These are phyloP conservation scores for Candida labiduridarum DNA, from an alignment of 1,139 yeast genomes.

Conservation along the genomic window DNA sequence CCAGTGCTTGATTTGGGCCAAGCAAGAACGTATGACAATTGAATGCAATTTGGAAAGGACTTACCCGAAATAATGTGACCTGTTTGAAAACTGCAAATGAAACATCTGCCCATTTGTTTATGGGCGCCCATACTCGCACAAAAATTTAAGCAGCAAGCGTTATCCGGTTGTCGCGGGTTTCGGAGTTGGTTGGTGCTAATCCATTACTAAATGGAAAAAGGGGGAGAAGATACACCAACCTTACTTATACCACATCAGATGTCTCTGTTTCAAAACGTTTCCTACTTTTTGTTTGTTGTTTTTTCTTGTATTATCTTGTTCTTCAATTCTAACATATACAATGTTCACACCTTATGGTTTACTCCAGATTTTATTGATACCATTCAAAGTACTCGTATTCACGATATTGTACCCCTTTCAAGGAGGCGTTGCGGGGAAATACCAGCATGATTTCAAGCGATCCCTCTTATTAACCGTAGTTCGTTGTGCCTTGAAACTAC, in stretches of 20 bases:
- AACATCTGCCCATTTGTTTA: too few relatives aligned
- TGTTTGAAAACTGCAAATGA: too few relatives aligned
- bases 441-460: conserved; percentile 1
- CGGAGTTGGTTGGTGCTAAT: conserved; percentile 1
- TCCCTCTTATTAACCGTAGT: neutral
- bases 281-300: neutral
- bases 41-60: too few relatives aligned
- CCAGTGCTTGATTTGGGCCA: too few relatives aligned
- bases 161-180: neutral
- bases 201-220: neutral
- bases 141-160: neutral
- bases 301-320: neutral
- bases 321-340: neutral
- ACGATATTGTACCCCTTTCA: conserved; percentile 1
- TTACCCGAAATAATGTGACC: too few relatives aligned
- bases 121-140: neutral
- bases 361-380: neutral
- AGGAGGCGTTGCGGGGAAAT: conserved; percentile 4
- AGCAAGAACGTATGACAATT: too few relatives aligned
- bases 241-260: too few relatives aligned
- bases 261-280: too few relatives aligned
- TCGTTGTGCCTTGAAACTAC: neutral
- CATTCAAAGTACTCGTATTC: neutral
- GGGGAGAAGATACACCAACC: neutral
- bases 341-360: conserved; percentile 2